Conservation (phyloP, 2,329 filamentous ascomycete genomes). For the Talaromyces pinophilus region DNA sequence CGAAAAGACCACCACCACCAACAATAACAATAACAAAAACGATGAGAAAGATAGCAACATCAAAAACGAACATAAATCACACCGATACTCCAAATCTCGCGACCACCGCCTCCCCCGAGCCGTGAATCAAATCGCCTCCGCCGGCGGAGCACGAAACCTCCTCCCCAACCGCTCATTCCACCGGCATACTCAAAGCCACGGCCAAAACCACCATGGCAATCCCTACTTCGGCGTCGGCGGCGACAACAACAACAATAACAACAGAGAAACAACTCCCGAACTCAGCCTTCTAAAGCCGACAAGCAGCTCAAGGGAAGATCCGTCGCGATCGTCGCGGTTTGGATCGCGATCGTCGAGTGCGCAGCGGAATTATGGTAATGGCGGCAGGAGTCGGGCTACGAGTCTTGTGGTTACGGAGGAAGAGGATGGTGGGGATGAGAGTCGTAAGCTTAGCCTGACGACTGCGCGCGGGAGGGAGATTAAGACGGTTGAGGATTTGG, state of each 20-base stretch:
- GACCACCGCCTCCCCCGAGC: slow-evolving; percentile 34
- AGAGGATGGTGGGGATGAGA: slow-evolving; percentile 30
- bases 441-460: slow-evolving; percentile 32
- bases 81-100: slow-evolving; percentile 36
- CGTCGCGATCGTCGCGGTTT: slow-evolving; percentile 34
- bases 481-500: slow-evolving; percentile 39
- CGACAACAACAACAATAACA: not conserved
- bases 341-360: slow-evolving; percentile 37
- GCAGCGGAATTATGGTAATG: slow-evolving; percentile 23
- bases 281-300: slow-evolving; percentile 34
- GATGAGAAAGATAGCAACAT: not conserved
- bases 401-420: slow-evolving; percentile 29
- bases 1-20: slow-evolving; percentile 2
- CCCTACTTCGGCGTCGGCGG: not conserved
- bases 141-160: slow-evolving; percentile 34
- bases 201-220: not conserved
- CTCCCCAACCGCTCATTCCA: slow-evolving; percentile 33
- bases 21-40: not conserved
- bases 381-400: slow-evolving; percentile 30
- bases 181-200: slow-evolving; percentile 6
- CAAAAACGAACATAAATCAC: slow-evolving; percentile 26
- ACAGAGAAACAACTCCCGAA: slow-evolving; percentile 25
- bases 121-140: slow-evolving; percentile 38
- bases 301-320: slow-evolving; percentile 30
- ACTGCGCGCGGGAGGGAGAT: slow-evolving; percentile 31